Evolutionary conservation across 1,284 basidiomycete genomes (phyloP).

Genomic region (Phenoliferia sp.): DNA sequence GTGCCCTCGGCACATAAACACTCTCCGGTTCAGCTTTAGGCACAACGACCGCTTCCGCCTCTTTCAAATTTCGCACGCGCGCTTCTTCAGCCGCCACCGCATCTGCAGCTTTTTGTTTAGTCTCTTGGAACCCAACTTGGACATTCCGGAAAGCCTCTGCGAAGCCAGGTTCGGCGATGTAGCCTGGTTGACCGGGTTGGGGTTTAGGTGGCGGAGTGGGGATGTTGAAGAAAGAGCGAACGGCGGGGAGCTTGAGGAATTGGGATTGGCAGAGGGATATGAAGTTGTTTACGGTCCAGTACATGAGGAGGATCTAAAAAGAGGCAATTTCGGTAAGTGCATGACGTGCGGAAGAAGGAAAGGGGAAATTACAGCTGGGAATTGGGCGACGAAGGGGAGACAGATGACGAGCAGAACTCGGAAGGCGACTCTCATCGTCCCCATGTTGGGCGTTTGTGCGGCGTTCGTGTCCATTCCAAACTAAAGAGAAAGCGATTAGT

Average conservation of each 20-base stretch:
- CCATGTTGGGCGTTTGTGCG: slow-evolving; percentile 51
- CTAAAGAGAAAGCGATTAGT: slow-evolving; percentile 43
- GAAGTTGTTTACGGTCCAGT: slow-evolving; percentile 52
- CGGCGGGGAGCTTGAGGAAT: slow-evolving; percentile 48
- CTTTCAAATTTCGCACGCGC: background rate
- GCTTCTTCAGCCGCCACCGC: slow-evolving; percentile 12
- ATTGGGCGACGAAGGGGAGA: slow-evolving; percentile 55
- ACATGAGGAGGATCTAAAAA: slow-evolving; percentile 58
- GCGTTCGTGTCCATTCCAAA: slow-evolving; percentile 58
- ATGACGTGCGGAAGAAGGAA: slow-evolving; percentile 9
- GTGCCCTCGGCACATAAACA: background rate
- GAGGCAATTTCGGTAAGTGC: background rate
- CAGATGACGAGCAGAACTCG: slow-evolving; percentile 57
- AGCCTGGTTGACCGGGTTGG: slow-evolving; percentile 25
- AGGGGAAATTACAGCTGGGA: slow-evolving; percentile 33
- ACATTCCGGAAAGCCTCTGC: slow-evolving; percentile 32
- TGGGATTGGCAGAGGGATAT: slow-evolving; percentile 52
- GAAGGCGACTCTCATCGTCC: slow-evolving; percentile 68
- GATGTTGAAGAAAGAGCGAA: slow-evolving; percentile 52
- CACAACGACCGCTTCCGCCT: background rate
- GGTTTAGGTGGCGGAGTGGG: slow-evolving; percentile 45
- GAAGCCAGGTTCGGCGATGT: slow-evolving; percentile 29
- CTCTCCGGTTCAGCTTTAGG: too few relatives aligned
- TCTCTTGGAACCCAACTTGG: slow-evolving; percentile 17
- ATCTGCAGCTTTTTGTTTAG: slow-evolving; percentile 19